Conservation (phyloP, 345 rosid genomes). For the Angophora floribunda region DNA sequence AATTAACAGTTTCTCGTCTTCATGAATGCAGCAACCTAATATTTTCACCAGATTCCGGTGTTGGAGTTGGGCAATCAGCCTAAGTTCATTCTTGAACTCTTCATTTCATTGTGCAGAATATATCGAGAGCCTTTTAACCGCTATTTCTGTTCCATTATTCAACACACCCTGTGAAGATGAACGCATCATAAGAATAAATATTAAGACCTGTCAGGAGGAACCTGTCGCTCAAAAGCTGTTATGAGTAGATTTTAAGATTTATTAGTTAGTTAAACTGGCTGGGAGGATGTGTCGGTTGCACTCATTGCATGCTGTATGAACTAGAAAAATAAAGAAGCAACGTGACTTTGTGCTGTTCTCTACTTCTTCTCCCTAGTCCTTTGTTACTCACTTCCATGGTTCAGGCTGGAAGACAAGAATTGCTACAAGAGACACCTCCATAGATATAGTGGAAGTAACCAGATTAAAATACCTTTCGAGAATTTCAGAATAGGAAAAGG, state of each 20-base stretch:
- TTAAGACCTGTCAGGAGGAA: background rate
- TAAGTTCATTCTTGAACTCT: slow-evolving; percentile 23
- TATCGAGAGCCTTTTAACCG: slow-evolving; percentile 11
- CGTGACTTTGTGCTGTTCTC: no score
- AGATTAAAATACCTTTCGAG: no score
- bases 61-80: slow-evolving; percentile 37
- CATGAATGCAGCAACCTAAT: slow-evolving; percentile 45
- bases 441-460: no score
- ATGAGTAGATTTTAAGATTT: no score
- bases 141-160: slow-evolving; percentile 4
- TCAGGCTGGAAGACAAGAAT: background rate
- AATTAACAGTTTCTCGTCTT: slow-evolving; percentile 43
- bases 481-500: no score
- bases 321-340: no score
- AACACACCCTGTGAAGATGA: slow-evolving; percentile 10
- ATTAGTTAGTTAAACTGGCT: background rate
- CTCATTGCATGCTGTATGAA: no score
- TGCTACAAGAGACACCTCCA: accelerated
- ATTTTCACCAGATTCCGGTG: slow-evolving; percentile 65
- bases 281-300: background rate
- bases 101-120: slow-evolving; percentile 13
- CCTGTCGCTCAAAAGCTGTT: slow-evolving; percentile 11
- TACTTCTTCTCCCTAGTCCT: no score
- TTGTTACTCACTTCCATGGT: background rate
- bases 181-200: slow-evolving; percentile 1